Conservation (phyloP, 176 grass and related monocot genomes). For the Guadua angustifolia region DNA sequence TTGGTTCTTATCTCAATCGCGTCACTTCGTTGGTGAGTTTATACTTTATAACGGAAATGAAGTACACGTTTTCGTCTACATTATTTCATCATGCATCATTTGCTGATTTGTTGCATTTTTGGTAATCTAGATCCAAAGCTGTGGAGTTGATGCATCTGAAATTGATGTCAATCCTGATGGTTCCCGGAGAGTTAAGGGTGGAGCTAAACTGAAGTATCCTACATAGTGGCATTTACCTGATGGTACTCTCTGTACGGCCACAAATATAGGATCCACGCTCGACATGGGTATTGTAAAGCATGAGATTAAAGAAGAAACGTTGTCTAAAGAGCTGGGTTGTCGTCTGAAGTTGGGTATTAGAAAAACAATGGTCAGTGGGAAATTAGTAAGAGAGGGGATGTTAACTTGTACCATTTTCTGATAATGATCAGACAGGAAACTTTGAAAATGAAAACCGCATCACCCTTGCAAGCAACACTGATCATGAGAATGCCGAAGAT, state of each 20-base stretch:
- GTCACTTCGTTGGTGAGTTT: slow-evolving; percentile 83
- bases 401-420: slow-evolving; percentile 36
- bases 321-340: no score
- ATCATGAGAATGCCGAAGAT: slow-evolving; percentile 20
- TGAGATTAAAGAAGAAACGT: no score
- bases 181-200: slow-evolving; percentile 80
- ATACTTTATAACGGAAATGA: slow-evolving; percentile 38
- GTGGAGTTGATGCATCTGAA: slow-evolving; percentile 70
- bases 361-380: slow-evolving; percentile 54
- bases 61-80: slow-evolving; percentile 12
- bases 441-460: slow-evolving; percentile 36
- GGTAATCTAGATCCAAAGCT: slow-evolving; percentile 69
- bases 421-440: slow-evolving; percentile 29
- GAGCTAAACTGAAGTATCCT: slow-evolving; percentile 62
- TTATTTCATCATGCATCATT: slow-evolving; percentile 29
- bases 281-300: no score
- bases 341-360: slow-evolving; percentile 64
- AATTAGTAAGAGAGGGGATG: slow-evolving; percentile 46
- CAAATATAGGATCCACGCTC: slow-evolving; percentile 36
- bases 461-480: slow-evolving; percentile 38
- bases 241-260: slow-evolving; percentile 58
- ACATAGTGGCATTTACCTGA: slow-evolving; percentile 84
- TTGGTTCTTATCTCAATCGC: slow-evolving; percentile 93
- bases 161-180: slow-evolving; percentile 85
- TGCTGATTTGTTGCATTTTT: slow-evolving; percentile 44